Evolutionary conservation across 2,329 filamentous ascomycete species (phyloP).

Genomic region (Thielaviopsis populi): DNA sequence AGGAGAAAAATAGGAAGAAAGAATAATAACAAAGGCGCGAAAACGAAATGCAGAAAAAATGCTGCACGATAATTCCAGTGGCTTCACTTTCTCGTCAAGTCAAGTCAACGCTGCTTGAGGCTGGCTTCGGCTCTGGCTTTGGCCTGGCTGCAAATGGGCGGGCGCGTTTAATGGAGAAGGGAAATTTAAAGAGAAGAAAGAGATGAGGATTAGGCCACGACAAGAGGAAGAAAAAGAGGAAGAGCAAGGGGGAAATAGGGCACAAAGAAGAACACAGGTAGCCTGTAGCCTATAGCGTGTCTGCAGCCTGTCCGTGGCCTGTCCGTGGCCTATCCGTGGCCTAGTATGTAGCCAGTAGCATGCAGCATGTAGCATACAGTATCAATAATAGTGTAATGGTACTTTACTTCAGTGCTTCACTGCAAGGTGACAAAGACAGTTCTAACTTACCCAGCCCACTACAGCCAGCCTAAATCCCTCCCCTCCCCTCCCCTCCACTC

Average conservation of each 20-base stretch:
- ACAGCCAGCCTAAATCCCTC: neutral
- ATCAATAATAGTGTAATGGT: neutral
- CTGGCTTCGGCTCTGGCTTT: neutral
- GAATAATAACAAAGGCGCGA: neutral
- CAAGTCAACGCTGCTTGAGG: neutral
- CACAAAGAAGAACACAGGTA: neutral
- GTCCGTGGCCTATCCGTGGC: too few species aligned
- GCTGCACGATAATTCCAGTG: neutral
- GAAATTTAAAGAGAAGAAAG: conserved; percentile 5
- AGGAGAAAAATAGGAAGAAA: neutral
- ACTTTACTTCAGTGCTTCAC: too few species aligned
- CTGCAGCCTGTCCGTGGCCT: too few species aligned
- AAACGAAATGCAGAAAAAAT: neutral
- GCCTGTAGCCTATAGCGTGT: too few species aligned
- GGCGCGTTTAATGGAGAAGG: conserved; percentile 7
- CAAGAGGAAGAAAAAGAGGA: neutral
- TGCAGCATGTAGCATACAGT: too few species aligned
- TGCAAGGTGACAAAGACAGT: neutral
- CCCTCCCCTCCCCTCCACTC: too few species aligned
- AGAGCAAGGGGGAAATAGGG: neutral
- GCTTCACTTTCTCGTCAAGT: neutral
- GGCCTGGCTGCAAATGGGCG: neutral
- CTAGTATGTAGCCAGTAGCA: neutral
- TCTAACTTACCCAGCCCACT: neutral
- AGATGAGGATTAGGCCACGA: conserved; percentile 8